Conservation (phyloP, 768 basidiomycete genomes). For the Kwoniella dendrophila region DNA sequence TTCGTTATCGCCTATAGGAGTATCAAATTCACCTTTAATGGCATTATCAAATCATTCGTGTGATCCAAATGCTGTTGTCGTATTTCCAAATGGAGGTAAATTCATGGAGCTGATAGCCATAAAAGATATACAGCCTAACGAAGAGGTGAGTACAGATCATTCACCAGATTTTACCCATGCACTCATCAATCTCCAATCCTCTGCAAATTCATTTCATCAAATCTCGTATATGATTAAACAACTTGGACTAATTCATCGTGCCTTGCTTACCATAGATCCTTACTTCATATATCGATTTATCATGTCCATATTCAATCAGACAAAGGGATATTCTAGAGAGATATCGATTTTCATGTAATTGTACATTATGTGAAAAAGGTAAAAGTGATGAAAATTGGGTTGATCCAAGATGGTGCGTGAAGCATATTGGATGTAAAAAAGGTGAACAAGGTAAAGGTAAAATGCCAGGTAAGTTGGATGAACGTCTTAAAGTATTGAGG, state of each 20-base stretch:
- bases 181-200: too few relatives aligned
- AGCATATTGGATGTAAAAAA: slow-evolving; percentile 37
- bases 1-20: slow-evolving; percentile 76
- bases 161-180: too few relatives aligned
- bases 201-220: too few relatives aligned
- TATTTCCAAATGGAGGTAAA: slow-evolving; percentile 68
- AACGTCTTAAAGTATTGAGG: too few relatives aligned
- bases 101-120: slow-evolving; percentile 73
- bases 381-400: slow-evolving; percentile 35
- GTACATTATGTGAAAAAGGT: slow-evolving; percentile 62
- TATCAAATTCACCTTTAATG: slow-evolving; percentile 74
- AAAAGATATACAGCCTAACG: slow-evolving; percentile 64
- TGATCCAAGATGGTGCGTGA: slow-evolving; percentile 71
- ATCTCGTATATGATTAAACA: background rate
- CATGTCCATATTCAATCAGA: slow-evolving; percentile 65
- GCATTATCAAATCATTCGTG: slow-evolving; percentile 78
- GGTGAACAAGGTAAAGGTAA: slow-evolving; percentile 21
- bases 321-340: slow-evolving; percentile 67
- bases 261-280: slow-evolving; percentile 62
- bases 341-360: slow-evolving; percentile 77
- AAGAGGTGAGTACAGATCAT: slow-evolving; percentile 65
- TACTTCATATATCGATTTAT: slow-evolving; percentile 83
- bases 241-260: background rate
- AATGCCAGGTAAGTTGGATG: slow-evolving; percentile 35
- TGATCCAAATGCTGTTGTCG: slow-evolving; percentile 73